Conservation (phyloP, 305 asterid genomes). For the Fraxinus sp. region DNA sequence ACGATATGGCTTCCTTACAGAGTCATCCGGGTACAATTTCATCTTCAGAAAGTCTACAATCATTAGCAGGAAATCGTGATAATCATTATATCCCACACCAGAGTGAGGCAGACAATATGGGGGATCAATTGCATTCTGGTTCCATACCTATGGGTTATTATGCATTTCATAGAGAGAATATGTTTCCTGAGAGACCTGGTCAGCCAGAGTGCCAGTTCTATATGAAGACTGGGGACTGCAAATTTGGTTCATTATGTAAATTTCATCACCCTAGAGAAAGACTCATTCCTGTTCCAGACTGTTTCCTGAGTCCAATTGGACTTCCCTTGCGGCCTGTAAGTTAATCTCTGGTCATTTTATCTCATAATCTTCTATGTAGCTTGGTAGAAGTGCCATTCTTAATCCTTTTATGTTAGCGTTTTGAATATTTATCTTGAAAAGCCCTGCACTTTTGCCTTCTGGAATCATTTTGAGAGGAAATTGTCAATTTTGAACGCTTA, state of each 20-base stretch:
- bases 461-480: not conserved
- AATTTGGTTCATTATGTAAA: slow-evolving; percentile 93
- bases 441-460: not conserved
- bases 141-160: slow-evolving; percentile 76
- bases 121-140: slow-evolving; percentile 61
- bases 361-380: not conserved
- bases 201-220: slow-evolving; percentile 96
- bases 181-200: slow-evolving; percentile 95
- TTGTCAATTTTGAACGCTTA: not conserved
- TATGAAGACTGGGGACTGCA: slow-evolving; percentile 97
- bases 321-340: slow-evolving; percentile 95
- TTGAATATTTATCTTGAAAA: not conserved
- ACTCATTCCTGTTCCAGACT: slow-evolving; percentile 80
- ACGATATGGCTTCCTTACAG: slow-evolving; percentile 41
- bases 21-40: slow-evolving; percentile 75
- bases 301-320: slow-evolving; percentile 82
- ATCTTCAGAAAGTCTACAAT: slow-evolving; percentile 67
- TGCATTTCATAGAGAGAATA: slow-evolving; percentile 72
- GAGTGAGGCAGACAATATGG: slow-evolving; percentile 47
- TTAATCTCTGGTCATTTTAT: not conserved
- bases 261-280: slow-evolving; percentile 97
- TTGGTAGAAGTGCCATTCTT: not conserved
- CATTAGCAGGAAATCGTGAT: slow-evolving; percentile 52
- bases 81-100: slow-evolving; percentile 30
- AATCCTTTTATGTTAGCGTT: not conserved